Evolutionary conservation across 371 early-diverging fungal genomes (phyloP), one percentile per base, ranked within the genome.

Genomic region (Batkoa obscura): DNA sequence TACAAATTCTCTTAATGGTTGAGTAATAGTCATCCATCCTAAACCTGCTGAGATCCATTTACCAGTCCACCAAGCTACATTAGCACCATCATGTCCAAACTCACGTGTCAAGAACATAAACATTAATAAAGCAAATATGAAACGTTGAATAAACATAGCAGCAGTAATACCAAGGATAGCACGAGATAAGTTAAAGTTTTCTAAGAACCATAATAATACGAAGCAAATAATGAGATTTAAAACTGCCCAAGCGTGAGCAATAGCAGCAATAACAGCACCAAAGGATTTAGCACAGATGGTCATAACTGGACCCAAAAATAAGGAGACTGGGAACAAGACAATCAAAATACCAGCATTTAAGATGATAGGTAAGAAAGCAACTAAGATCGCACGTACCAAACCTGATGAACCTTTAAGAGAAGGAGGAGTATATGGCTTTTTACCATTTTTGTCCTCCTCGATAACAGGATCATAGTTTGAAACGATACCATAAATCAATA

Each of bases 51-150:
- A 83, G 46, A 82, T 79, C 88, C 91, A 90, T 55, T 76, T 76
- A 33, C 91, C 91, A 4, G 86, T 84, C 91, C 89, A 90, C 89
- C 89, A 88, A 5, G 88, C 89, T 34, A 79, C 70, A 60, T 87
- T 86, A 30, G 84, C 71, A 60, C 81, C 84, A 64, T 83, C 85
- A 62, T 86, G 81, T 55, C 81, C 81, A 66, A 84, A 81, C 66
- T 88, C 88, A 36, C 88, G 77, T 34, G 88, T 81, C 49, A 90
- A 65, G 59, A 84, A 79, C 39, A 83, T 57, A 30, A 77, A 72
- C 50, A 79, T 78, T 56, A 88, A 57, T 2, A 82, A 50, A 42
- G 80, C 78, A 63, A 87, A 75, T 6, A 83, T 61, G 45, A 80
- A 81, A 1, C 84, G 76, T 59, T 85, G 86, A 10, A 86, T 69